Conservation (phyloP, 2,329 filamentous ascomycete genomes). For the Verticillium zaregamsianum region DNA sequence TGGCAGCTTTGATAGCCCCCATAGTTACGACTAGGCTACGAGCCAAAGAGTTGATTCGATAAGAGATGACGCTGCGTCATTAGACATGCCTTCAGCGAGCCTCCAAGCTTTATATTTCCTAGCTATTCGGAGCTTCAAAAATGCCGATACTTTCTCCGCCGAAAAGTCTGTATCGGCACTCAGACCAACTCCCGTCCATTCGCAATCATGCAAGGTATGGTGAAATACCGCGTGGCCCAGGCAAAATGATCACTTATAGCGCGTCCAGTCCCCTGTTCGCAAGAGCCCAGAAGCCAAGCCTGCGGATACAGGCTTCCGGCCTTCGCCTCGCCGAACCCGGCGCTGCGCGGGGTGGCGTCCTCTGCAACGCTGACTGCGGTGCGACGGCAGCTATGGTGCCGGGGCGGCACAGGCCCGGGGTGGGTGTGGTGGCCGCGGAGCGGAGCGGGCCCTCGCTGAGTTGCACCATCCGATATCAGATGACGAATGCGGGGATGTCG, state of each 20-base stretch:
- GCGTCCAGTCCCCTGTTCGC: not conserved
- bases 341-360: not conserved
- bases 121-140: not conserved
- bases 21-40: not conserved
- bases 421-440: not conserved
- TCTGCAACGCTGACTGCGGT: not conserved
- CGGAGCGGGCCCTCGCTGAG: not conserved
- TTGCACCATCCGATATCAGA: slow-evolving; percentile 14
- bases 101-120: not conserved
- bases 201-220: not conserved
- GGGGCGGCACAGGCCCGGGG: not conserved
- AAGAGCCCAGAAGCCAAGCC: not conserved
- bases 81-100: not conserved
- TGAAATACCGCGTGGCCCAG: not conserved
- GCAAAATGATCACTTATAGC: not conserved
- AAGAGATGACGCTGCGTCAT: not conserved
- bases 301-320: not conserved
- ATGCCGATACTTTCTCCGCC: not conserved
- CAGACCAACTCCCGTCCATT: not conserved
- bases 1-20: slow-evolving; percentile 4
- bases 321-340: not conserved
- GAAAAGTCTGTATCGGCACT: not conserved
- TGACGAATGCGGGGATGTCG: slow-evolving; percentile 7
- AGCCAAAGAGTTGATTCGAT: not conserved
- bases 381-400: not conserved